Evolutionary conservation across 2,329 filamentous ascomycete species (phyloP).

Genomic region (Calonectria pseudoturangicola): DNA sequence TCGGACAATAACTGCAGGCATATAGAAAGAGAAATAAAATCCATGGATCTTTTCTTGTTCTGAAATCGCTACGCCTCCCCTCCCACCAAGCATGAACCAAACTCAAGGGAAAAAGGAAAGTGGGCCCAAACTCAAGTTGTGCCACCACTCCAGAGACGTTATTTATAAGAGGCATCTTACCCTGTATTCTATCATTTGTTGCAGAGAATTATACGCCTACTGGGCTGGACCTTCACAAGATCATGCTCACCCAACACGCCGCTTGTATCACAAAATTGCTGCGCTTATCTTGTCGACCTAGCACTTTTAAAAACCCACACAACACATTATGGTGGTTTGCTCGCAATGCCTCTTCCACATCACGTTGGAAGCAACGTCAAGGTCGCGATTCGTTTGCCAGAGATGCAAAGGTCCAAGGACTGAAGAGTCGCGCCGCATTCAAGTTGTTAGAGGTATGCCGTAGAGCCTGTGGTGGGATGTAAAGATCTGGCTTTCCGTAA

Average conservation of each 20-base stretch:
- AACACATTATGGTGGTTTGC: neutral
- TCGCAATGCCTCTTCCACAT: constrained; percentile 74
- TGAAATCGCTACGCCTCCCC: neutral
- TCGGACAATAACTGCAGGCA: too few relatives aligned
- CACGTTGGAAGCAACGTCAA: constrained; percentile 89
- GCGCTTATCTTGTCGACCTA: neutral
- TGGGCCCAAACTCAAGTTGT: constrained; percentile 6
- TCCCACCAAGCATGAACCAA: too few relatives aligned
- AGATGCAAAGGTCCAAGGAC: constrained; percentile 84
- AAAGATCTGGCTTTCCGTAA: neutral
- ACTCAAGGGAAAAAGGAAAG: neutral
- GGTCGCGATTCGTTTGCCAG: constrained; percentile 81
- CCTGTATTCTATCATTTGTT: neutral
- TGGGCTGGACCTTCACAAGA: neutral
- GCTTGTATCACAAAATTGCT: constrained; percentile 24
- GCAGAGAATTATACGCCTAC: neutral
- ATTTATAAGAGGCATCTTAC: neutral
- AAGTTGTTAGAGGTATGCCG: constrained; percentile 86
- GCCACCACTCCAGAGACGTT: neutral
- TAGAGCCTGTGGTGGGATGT: neutral
- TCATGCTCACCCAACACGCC: constrained; percentile 23
- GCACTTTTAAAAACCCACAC: neutral
- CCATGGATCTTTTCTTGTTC: neutral
- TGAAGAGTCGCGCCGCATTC: constrained; percentile 94
- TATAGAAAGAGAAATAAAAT: too few relatives aligned